Evolutionary conservation across 352 stramenopile genomes (phyloP), one percentile per base, ranked within the genome.

Genomic region (Globisporangium megalacanthum): DNA sequence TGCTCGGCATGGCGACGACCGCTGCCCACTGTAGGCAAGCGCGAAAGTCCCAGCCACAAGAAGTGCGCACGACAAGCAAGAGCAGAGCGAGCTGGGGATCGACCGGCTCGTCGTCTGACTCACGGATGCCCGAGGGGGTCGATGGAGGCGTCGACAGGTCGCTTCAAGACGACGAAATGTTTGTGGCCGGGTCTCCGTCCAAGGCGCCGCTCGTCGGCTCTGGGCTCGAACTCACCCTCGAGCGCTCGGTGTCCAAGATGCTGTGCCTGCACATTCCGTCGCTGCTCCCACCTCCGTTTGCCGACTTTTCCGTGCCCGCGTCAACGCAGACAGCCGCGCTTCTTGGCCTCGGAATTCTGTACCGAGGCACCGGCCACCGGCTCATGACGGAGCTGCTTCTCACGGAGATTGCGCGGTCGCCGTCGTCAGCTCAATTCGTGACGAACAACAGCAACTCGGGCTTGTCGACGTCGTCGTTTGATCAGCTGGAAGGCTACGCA

Each of bases 301-400:
- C 89, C 22, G 89, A 97, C 22, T 98, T 99, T 70, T 97, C 98
- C 54, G 92, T 99, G 6, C 91, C 96, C 6, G 85, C 87, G 20
- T 88, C 94, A 9, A 97, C 97, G 20, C 96, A 99, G 65, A 92
- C 91, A 13, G 95, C 96, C 39, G 96, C 97, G n/a, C 69, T 99
- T 39, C 69, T 97, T 5, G 96, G 95, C 6, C 85, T 99, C 20
- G 96, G 97, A 0, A 89, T 99, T 31, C 68, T 99, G 42, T 99
- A 99, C 69, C 83, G 98, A 76, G 90, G 84, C 15, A 98, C 85
- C 29, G 94, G 86, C 6, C 95, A 99, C 74, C 86, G 96, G 10
- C 79, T 99, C 42, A 99, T 99, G 93, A 98, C 96, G 3, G 96
- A 99, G 62, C 88, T 99, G 56, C 67, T 99, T 37, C 73, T 99